Base-by-base conservation (phyloP, 768 basidiomycete species). In the Hygrophorus pudorinus region DNA sequence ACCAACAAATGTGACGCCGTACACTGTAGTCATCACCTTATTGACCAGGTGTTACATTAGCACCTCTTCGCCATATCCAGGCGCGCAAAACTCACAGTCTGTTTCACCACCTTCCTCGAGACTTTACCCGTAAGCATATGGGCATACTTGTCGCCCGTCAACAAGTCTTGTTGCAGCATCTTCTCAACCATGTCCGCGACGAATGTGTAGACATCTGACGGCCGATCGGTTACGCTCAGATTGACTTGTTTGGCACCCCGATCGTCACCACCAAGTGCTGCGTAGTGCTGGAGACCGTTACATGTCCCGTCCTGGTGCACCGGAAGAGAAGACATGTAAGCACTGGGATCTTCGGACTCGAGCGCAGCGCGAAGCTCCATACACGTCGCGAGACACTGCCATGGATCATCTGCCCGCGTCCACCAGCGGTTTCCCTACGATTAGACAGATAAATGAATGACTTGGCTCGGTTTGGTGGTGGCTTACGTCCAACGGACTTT, bases 231-330 rank as follows among this genome's bases (percentile, higher is more conserved):
- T 7, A 79, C 81, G 30, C 76, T 75, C 41, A 99, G 70, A 59
- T 99, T 99, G 57, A 99, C 96, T 56, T 97, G 93, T 47, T 70
- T 67, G 1, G 96, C 96, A 46, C 96, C 96, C 28, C 74, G 71
- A 10, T 71, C 69, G 57, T 98, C 96, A 4, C 96, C 94, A 35
- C 96, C 96, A 3, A 99, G 78, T 0, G 96, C 96, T 5, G 96
- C 96, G 56, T 99, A 99, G 61, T 99, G 94, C 65, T 99, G 96
- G 50, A 99, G 71, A 20, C 94, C 96, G 53, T 99, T 99, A 55
- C 96, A 99, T 0, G 96, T 97, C 2, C 96, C 94, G 52, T 99
- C 96, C 62, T 98, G 94, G 59, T 99, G 96, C 5, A 97, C 76
- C 0, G 96, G 96, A n/a, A 96, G 71, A 13, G 66, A 62, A 2